These are phyloP conservation scores for Camelina laxa DNA, from an alignment of 345 rosid genomes.

Conservation along the genomic window DNA sequence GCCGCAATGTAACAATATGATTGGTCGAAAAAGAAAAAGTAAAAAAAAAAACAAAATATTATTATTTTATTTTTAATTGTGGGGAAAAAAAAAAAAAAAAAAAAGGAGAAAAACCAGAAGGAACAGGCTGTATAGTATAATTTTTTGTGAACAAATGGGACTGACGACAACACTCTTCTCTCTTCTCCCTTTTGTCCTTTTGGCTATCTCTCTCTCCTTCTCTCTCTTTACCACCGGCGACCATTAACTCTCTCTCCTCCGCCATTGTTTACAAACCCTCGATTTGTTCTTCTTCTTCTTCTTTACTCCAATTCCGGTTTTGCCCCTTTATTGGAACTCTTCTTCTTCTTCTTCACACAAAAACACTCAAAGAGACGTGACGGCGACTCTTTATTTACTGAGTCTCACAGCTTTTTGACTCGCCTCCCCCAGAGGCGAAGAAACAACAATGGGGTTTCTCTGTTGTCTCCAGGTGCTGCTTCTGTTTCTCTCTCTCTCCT, in stretches of 20 bases:
- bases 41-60: not conserved
- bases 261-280: slow-evolving; percentile 31
- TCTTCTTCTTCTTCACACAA: not conserved
- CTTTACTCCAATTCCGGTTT: not conserved
- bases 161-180: slow-evolving; percentile 47
- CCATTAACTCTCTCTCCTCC: slow-evolving; percentile 45
- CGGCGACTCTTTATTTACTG: slow-evolving; percentile 43
- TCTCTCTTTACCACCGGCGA: slow-evolving; percentile 40
- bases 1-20: slow-evolving; percentile 39
- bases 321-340: not conserved
- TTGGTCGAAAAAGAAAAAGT: slow-evolving; percentile 28
- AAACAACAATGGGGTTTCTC: slow-evolving; percentile 66
- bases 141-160: slow-evolving; percentile 43
- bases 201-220: slow-evolving; percentile 21
- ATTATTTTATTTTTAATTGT: not conserved
- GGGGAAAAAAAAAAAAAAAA: not conserved
- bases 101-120: slow-evolving; percentile 40
- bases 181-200: slow-evolving; percentile 41
- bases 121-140: slow-evolving; percentile 49
- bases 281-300: slow-evolving; percentile 27
- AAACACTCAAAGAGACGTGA: slow-evolving; percentile 36
- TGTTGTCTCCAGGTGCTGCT: slow-evolving; percentile 65
- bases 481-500: slow-evolving; percentile 38
- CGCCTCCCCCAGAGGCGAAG: slow-evolving; percentile 42
- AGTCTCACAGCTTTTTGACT: slow-evolving; percentile 38